Percentiles rank a stretch among this genome's conserved stretches.
Conservation (phyloP, 768 basidiomycete species). For the Mycena kentingensis region DNA sequence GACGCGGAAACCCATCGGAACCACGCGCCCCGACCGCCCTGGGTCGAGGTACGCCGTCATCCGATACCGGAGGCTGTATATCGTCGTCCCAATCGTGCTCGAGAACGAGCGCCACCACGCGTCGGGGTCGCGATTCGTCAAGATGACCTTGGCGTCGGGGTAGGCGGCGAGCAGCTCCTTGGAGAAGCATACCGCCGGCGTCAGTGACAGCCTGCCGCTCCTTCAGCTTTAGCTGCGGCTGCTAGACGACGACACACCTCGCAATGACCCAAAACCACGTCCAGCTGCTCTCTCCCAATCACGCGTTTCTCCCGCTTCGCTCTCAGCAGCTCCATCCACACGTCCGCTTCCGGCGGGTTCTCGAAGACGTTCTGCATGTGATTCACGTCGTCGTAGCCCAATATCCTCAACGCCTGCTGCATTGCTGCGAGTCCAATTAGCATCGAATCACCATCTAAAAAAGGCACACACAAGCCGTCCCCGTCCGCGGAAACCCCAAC, state of each 20-base stretch:
- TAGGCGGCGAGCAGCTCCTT: background rate
- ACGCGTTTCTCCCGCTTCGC: background rate
- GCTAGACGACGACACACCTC: background rate
- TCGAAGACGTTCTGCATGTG: background rate
- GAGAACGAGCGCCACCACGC: background rate
- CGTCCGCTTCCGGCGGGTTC: background rate
- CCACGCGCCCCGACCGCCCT: background rate
- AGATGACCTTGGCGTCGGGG: background rate
- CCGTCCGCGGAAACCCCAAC: background rate
- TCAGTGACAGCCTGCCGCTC: background rate
- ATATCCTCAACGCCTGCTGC: background rate
- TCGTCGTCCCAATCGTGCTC: background rate
- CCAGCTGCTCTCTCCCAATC: background rate
- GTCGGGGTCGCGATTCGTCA: background rate
- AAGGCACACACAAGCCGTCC: background rate
- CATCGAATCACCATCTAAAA: background rate
- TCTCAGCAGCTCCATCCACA: background rate
- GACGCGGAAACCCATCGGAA: background rate
- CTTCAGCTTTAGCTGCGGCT: background rate
- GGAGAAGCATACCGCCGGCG: background rate
- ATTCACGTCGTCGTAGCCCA: background rate
- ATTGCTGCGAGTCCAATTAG: background rate
- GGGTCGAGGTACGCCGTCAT: background rate
- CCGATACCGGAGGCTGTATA: background rate
- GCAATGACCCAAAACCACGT: background rate